Evolutionary conservation across 768 basidiomycete species (phyloP).

Genomic region (Tylopilus subfusipes): DNA sequence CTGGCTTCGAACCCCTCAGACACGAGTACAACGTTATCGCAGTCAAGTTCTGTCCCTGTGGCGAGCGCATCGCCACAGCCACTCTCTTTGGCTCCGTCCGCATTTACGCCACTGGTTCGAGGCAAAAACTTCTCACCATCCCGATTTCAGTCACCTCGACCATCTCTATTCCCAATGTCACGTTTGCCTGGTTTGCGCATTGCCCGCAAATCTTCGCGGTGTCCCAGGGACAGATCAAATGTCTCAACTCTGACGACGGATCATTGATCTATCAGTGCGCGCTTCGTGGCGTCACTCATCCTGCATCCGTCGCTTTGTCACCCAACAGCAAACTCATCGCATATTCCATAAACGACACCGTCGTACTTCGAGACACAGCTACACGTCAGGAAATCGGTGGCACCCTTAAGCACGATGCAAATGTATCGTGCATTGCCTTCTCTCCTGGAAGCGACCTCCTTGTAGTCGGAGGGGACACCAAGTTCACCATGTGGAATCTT

Average conservation of each 20-base stretch:
- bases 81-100: constrained; percentile 20
- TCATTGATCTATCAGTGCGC: constrained; percentile 13
- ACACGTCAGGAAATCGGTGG: constrained; percentile 10
- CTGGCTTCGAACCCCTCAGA: background rate
- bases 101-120: constrained; percentile 5
- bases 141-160: constrained; percentile 11
- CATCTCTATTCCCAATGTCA: background rate
- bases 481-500: constrained; percentile 15
- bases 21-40: constrained; percentile 19
- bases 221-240: constrained; percentile 19
- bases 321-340: constrained; percentile 14
- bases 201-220: constrained; percentile 11
- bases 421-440: constrained; percentile 13
- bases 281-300: constrained; percentile 4
- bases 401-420: constrained; percentile 2
- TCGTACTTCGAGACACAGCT: constrained; percentile 10
- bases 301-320: constrained; percentile 11
- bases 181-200: constrained; percentile 11
- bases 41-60: constrained; percentile 20
- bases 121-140: constrained; percentile 16
- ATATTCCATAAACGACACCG: constrained; percentile 8
- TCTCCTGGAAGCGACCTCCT: constrained; percentile 9
- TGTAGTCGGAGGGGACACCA: constrained; percentile 3
- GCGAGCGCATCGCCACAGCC: constrained; percentile 15
- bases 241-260: constrained; percentile 14